These are phyloP conservation scores for Polyporus arcularius DNA, from an alignment of 768 basidiomycete species.

Conservation along the genomic window DNA sequence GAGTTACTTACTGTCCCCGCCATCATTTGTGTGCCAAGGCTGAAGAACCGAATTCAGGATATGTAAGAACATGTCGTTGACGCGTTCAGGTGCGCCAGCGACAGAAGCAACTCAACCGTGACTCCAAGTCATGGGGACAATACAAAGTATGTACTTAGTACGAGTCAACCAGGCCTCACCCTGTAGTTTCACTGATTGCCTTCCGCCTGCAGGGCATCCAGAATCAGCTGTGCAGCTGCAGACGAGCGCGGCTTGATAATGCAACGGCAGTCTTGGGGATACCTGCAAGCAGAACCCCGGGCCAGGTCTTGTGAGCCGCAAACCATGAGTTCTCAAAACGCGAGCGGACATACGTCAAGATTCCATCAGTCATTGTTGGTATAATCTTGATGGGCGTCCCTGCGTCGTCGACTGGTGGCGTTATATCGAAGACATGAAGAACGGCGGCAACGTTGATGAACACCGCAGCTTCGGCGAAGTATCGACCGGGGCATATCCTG, in stretches of 20 bases:
- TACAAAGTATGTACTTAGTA: no score
- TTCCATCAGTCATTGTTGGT: not conserved
- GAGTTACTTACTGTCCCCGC: no score
- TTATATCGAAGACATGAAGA: conserved; percentile 11
- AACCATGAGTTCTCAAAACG: no score
- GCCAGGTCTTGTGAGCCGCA: not conserved
- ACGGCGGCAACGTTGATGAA: conserved; percentile 13
- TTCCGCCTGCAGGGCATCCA: no score
- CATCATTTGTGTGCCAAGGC: no score
- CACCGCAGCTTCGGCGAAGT: conserved; percentile 2
- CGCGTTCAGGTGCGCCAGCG: no score
- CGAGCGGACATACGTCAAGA: not conserved
- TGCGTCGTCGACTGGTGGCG: not conserved
- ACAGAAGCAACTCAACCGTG: no score
- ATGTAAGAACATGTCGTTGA: no score
- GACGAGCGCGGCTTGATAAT: not conserved
- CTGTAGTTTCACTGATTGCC: no score
- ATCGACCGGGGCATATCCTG: conserved; percentile 13
- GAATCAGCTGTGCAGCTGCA: not conserved
- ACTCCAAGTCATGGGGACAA: no score
- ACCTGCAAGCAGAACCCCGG: not conserved
- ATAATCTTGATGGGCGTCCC: not conserved
- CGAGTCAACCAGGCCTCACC: no score
- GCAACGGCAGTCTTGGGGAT: conserved; percentile 1
- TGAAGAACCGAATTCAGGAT: no score